Evolutionary conservation across 2,329 filamentous ascomycete species (phyloP).

Genomic region (Trichocomaceae sp.): DNA sequence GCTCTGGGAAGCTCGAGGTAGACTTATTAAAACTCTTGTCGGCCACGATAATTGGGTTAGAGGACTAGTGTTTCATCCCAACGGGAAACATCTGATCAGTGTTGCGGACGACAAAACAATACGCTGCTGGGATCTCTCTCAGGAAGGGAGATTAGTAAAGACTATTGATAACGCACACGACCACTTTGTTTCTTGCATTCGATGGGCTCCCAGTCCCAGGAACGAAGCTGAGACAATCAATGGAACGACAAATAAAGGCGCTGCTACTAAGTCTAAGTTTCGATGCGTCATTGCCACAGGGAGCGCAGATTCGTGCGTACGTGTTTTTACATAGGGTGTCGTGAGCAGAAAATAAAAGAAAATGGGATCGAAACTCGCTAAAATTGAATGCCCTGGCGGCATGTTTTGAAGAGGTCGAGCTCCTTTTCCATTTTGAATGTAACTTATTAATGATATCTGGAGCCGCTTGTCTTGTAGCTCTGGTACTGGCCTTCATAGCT

Average conservation of each 20-base stretch:
- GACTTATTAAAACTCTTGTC: constrained; percentile 71
- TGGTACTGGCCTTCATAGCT: background rate
- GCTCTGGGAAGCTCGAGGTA: constrained; percentile 80
- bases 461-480: background rate
- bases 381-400: no score
- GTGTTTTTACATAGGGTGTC: constrained; percentile 58
- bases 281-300: constrained; percentile 78
- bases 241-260: constrained; percentile 49
- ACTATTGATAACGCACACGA: constrained; percentile 69
- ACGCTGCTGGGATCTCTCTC: constrained; percentile 85
- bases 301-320: constrained; percentile 71
- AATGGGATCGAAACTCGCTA: no score
- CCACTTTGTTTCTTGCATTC: constrained; percentile 77
- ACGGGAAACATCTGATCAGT: constrained; percentile 81
- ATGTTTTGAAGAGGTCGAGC: no score
- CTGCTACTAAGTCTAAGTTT: constrained; percentile 48
- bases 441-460: background rate
- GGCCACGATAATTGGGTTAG: constrained; percentile 96
- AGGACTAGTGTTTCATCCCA: constrained; percentile 78
- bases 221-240: constrained; percentile 36
- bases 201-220: constrained; percentile 76
- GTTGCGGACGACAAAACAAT: constrained; percentile 86
- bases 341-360: background rate
- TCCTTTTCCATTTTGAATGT: no score
- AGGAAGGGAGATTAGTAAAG: constrained; percentile 86